Conservation (phyloP, 768 basidiomycete species). For the Collybia sp. region DNA sequence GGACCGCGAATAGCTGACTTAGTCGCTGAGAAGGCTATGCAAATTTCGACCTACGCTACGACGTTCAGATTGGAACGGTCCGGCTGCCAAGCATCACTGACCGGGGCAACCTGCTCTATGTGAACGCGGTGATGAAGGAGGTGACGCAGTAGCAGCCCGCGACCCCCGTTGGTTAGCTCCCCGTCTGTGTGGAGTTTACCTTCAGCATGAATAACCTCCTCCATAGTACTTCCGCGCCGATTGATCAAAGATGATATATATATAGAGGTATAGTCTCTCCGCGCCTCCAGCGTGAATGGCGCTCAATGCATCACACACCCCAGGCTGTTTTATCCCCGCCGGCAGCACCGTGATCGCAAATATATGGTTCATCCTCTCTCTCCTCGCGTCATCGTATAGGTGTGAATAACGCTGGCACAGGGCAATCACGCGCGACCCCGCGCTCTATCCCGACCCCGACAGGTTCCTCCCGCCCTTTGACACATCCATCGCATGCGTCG, state of each 20-base stretch:
- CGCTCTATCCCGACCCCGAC: background rate
- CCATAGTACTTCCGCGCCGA: background rate
- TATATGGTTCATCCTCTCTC: background rate
- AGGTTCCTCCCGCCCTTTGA: background rate
- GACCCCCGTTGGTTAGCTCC: slow-evolving; percentile 2
- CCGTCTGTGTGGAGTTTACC: background rate
- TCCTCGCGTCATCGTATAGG: no score
- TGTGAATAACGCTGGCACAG: background rate
- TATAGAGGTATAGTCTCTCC: background rate
- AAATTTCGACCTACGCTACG: slow-evolving; percentile 13
- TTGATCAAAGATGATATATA: background rate
- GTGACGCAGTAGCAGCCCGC: slow-evolving; percentile 10
- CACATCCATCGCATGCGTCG: background rate
- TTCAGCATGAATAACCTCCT: background rate
- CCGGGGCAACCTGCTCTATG: slow-evolving; percentile 9
- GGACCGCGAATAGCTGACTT: background rate
- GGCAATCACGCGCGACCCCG: background rate
- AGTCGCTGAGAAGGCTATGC: slow-evolving; percentile 16
- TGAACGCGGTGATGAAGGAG: slow-evolving; percentile 12
- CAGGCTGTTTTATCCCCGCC: no score
- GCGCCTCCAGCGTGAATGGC: no score
- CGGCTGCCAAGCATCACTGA: slow-evolving; percentile 10
- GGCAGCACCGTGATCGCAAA: background rate
- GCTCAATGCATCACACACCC: no score
- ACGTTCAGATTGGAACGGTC: slow-evolving; percentile 13